Conservation (phyloP, 306 rosid genomes). For the Macrotyloma uniflorum region DNA sequence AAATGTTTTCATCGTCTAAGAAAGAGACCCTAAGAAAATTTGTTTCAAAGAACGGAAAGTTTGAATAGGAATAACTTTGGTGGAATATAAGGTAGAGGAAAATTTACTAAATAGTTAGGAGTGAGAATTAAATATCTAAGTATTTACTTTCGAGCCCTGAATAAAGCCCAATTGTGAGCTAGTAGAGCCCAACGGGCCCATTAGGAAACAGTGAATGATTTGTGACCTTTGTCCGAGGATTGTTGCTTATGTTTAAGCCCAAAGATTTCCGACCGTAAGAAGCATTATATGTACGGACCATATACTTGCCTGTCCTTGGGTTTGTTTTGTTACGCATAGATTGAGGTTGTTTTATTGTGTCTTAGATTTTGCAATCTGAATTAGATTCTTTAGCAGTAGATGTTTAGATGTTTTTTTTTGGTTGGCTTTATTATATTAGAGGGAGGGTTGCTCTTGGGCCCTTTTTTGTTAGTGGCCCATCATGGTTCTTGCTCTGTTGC, state of each 20-base stretch:
- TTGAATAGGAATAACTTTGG: not conserved
- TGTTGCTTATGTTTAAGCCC: not conserved
- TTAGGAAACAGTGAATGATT: too few species aligned
- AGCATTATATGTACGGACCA: not conserved
- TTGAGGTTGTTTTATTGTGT: conserved; percentile 8
- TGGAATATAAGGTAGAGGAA: not conserved
- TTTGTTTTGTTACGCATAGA: not conserved
- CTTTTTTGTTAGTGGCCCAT: not conserved
- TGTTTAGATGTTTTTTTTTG: not conserved
- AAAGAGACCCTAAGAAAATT: too few species aligned
- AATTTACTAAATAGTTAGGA: not conserved
- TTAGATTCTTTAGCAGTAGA: not conserved
- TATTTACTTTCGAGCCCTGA: not conserved
- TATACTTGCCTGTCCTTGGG: not conserved
- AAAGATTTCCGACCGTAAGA: not conserved
- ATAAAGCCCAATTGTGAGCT: not conserved
- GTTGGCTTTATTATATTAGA: not conserved
- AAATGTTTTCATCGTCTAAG: too few species aligned
- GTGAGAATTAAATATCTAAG: not conserved
- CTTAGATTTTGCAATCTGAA: not conserved
- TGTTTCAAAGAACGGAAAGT: not conserved
- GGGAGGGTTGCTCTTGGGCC: not conserved
- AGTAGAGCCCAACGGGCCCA: too few species aligned
- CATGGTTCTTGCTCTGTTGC: not conserved
- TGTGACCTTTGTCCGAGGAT: not conserved